Conservation (phyloP, 345 rosid species). For the Physaria fendleri region DNA sequence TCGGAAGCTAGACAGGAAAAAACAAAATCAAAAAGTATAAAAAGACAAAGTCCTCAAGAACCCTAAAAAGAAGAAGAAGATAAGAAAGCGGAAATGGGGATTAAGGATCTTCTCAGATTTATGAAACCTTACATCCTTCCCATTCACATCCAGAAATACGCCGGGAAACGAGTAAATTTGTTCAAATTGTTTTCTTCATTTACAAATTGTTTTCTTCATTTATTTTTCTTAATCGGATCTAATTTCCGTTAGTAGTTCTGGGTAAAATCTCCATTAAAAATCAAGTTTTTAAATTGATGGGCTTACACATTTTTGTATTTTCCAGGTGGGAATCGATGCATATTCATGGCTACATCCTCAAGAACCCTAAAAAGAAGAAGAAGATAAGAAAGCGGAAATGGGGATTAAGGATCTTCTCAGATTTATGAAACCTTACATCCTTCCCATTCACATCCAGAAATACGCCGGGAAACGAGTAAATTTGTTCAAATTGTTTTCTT, state of each 20-base stretch:
- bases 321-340: conserved; percentile 93
- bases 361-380: conserved; percentile 25
- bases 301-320: not conserved
- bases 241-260: not conserved
- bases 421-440: conserved; percentile 77
- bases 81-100: conserved; percentile 51
- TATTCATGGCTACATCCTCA: conserved; percentile 87
- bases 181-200: not conserved
- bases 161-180: conserved; percentile 57
- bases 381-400: conserved; percentile 37
- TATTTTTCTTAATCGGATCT: not conserved
- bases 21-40: not conserved
- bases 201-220: too few species aligned
- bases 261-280: conserved; percentile 4
- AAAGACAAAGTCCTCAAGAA: not conserved
- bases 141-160: conserved; percentile 69
- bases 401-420: conserved; percentile 87
- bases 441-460: conserved; percentile 67
- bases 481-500: not conserved
- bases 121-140: conserved; percentile 73
- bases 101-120: conserved; percentile 84
- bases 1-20: not conserved
- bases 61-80: conserved; percentile 12
- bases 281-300: not conserved
- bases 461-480: conserved; percentile 70